Base-by-base conservation (phyloP, 163 green algal species). In the Prototheca wickerhamii region DNA sequence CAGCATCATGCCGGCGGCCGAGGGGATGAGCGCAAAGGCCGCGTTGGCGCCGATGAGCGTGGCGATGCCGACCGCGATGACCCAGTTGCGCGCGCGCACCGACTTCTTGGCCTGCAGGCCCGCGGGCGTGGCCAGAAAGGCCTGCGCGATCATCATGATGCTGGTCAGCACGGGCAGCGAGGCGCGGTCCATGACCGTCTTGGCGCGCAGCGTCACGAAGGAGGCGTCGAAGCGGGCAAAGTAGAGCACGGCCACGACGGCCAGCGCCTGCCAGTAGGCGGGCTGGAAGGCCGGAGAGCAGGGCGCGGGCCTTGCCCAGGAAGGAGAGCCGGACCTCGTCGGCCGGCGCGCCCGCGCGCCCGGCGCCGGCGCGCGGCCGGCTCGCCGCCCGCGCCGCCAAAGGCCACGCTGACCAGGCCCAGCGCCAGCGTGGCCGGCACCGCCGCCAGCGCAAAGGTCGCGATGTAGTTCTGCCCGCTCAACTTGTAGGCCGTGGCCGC, bases 261-360 rank as follows among this genome's bases (percentile, higher is more conserved):
- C 55, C 49, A 94, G 76, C 5, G 87, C 84, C 71, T 94, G 84
- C 87, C 86, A 92, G 77, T 94, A 92, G 12, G 74, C 82, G 23
- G 85, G 80, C 58, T 82, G 76, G 67, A 94, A 84, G 10, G 81
- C 84, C n/a, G 1, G 32, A 46, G 3, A 78, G 26, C 25, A 94
- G 73, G 20, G 76, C 76, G 51, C 68, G 52, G 0, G 61, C 72
- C 54, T 81, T 80, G 37, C 71, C 37, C 12, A 64, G 28, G 42
- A 79, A 49, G n/a, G 49, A 68, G 20, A 77, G 58, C 28, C 72
- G 29, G 17, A 62, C 30, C n/a, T 68, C 61, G 10, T 58, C 53
- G 7, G 33, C 55, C 25, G 5, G 0, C 17, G 42, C 53, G 12
- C 28, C 56, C 33, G 32, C 54, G 33, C 56, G 55, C 30, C 52